A percentile compares a stretch with the other conserved stretches of the same genome.
These are phyloP conservation scores for Gaeumannomyces sp. DNA, from an alignment of 2,329 filamentous ascomycete genomes.

Conservation along the genomic window DNA sequence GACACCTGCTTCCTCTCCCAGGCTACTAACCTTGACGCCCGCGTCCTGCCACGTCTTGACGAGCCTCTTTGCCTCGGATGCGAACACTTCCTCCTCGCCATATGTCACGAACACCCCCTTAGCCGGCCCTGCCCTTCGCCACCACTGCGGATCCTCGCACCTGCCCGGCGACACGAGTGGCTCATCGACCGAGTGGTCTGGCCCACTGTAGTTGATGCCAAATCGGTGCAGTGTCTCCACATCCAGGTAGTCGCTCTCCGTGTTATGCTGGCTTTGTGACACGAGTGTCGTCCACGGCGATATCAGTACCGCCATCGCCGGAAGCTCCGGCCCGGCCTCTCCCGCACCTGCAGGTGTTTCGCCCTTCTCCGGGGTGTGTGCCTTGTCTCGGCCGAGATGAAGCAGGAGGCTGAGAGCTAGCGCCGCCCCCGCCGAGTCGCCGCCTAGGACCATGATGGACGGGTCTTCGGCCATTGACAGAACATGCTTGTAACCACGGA, in stretches of 20 bases:
- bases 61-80: constrained; percentile 59
- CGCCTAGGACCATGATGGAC: constrained; percentile 61
- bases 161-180: constrained; percentile 63
- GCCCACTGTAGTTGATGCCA: constrained; percentile 1
- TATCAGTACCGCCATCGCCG: constrained; percentile 63
- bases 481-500: constrained; percentile 66
- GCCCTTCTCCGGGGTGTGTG: constrained; percentile 16
- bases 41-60: constrained; percentile 48
- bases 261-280: constrained; percentile 61
- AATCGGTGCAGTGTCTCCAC: constrained; percentile 51
- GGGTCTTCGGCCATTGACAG: constrained; percentile 52
- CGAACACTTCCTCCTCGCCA: constrained; percentile 73
- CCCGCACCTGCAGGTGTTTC: constrained; percentile 12
- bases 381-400: constrained; percentile 45
- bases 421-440: constrained; percentile 75
- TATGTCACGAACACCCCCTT: constrained; percentile 65
- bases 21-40: constrained; percentile 47
- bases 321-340: constrained; percentile 25
- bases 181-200: constrained; percentile 27
- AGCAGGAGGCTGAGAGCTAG: constrained; percentile 68
- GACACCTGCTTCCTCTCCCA: constrained; percentile 53
- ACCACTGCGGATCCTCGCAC: constrained; percentile 59
- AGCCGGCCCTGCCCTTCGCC: constrained; percentile 59
- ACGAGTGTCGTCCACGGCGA: constrained; percentile 76
- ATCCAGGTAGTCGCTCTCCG: constrained; percentile 69